These are phyloP conservation scores for Teratosphaeriaceae sp. DNA, from an alignment of 2,329 filamentous ascomycete genomes.

Conservation along the genomic window DNA sequence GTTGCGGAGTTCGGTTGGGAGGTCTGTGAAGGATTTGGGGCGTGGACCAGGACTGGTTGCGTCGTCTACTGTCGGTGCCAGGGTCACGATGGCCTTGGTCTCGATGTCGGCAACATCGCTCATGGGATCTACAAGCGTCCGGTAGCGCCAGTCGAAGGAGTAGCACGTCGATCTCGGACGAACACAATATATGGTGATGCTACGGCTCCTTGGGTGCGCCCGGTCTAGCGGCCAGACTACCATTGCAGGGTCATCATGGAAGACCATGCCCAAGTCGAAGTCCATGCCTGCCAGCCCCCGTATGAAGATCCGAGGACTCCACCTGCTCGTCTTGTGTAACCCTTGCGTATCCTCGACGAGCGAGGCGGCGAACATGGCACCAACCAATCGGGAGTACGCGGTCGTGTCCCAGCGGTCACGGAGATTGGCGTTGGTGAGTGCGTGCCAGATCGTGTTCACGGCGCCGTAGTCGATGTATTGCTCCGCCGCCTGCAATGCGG, in stretches of 20 bases:
- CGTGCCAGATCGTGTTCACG: neutral
- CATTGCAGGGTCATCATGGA: neutral
- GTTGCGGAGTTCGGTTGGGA: constrained; percentile 2
- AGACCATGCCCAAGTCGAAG: neutral
- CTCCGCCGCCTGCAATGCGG: neutral
- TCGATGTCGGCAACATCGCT: neutral
- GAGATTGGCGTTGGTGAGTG: neutral
- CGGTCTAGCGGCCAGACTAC: neutral
- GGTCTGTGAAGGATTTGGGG: neutral
- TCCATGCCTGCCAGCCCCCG: neutral
- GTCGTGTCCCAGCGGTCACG: neutral
- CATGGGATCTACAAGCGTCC: neutral
- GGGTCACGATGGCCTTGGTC: neutral
- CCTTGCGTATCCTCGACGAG: neutral
- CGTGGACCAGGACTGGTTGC: too few relatives aligned
- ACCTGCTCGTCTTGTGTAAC: neutral
- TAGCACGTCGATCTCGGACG: too few relatives aligned
- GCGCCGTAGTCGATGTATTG: neutral
- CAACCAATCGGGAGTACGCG: neutral
- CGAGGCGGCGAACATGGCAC: neutral
- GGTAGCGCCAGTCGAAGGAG: neutral
- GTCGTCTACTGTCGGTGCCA: neutral
- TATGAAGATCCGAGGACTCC: neutral
- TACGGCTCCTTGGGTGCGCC: too few relatives aligned
- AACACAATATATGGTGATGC: neutral